Conservation (phyloP, 805 yeast species). For the Ascoidea asiatica region DNA sequence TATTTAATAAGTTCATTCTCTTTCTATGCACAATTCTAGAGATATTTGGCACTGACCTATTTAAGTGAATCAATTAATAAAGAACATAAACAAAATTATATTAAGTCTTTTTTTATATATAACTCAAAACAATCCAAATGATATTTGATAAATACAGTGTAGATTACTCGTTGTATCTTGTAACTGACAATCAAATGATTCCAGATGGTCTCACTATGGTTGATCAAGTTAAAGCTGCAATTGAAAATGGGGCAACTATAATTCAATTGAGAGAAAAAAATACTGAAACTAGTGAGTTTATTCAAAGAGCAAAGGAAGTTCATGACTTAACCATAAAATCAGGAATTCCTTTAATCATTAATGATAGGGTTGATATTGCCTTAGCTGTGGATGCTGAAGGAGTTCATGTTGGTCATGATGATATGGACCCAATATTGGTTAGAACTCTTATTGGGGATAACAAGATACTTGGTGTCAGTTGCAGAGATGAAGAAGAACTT, state of each 20-base stretch:
- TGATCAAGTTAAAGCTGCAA: conserved; percentile 49
- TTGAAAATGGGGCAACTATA: conserved; percentile 62
- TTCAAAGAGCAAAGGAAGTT: conserved; percentile 44
- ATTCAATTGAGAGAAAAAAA: conserved; percentile 78
- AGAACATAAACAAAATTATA: too few relatives aligned
- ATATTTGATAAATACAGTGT: conserved; percentile 10
- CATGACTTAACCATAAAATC: conserved; percentile 45
- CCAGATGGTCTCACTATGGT: conserved; percentile 44
- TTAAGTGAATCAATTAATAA: too few relatives aligned
- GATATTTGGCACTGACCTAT: too few relatives aligned
- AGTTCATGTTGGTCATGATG: conserved; percentile 88
- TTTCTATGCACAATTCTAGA: too few relatives aligned
- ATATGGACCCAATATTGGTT: conserved; percentile 45
- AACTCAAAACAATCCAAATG: too few relatives aligned
- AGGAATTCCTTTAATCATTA: conserved; percentile 67
- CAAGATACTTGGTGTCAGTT: conserved; percentile 72
- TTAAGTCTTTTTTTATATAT: too few relatives aligned
- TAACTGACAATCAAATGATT: conserved; percentile 66
- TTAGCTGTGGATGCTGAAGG: conserved; percentile 85
- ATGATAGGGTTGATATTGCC: conserved; percentile 82
- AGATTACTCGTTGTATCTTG: conserved; percentile 59
- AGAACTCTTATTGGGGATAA: conserved; percentile 56
- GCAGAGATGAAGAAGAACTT: conserved; percentile 45
- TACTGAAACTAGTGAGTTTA: conserved; percentile 52
- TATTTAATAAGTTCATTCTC: too few relatives aligned